These are phyloP conservation scores for Quercus robur DNA, from an alignment of 306 rosid species.

Conservation along the genomic window DNA sequence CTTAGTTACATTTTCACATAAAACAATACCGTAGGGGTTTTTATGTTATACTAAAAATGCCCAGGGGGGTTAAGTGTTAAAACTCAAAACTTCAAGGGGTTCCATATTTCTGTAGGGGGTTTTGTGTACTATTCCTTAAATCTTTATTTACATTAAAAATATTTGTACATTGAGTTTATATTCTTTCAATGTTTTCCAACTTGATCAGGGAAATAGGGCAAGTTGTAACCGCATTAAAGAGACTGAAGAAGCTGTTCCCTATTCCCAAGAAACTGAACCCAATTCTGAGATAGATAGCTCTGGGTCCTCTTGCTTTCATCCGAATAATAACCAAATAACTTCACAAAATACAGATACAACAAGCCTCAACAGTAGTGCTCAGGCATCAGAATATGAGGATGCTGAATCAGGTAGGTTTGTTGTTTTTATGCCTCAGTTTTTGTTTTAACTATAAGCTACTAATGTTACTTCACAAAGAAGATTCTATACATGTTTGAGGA, in stretches of 20 bases:
- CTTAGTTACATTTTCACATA: too few relatives aligned
- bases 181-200: conserved; percentile 20
- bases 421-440: conserved; percentile 12
- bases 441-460: neutral
- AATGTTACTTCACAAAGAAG: conserved; percentile 6
- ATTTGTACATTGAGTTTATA: neutral
- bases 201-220: conserved; percentile 61
- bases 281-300: conserved; percentile 52
- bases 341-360: conserved; percentile 55
- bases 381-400: conserved; percentile 71
- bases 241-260: conserved; percentile 39
- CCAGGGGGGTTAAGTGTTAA: too few relatives aligned
- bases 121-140: too few relatives aligned
- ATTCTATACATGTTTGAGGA: neutral
- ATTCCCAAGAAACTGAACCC: conserved; percentile 32
- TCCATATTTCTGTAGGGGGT: too few relatives aligned
- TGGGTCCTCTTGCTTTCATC: conserved; percentile 44
- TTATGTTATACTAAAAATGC: too few relatives aligned
- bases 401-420: conserved; percentile 64
- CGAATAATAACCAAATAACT: conserved; percentile 40
- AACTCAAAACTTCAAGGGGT: too few relatives aligned
- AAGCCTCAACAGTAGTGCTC: conserved; percentile 62
- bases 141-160: neutral
- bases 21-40: too few relatives aligned
- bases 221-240: conserved; percentile 39